Base-by-base conservation (phyloP, 2,329 filamentous ascomycete species). In the Penicillium sp. region DNA sequence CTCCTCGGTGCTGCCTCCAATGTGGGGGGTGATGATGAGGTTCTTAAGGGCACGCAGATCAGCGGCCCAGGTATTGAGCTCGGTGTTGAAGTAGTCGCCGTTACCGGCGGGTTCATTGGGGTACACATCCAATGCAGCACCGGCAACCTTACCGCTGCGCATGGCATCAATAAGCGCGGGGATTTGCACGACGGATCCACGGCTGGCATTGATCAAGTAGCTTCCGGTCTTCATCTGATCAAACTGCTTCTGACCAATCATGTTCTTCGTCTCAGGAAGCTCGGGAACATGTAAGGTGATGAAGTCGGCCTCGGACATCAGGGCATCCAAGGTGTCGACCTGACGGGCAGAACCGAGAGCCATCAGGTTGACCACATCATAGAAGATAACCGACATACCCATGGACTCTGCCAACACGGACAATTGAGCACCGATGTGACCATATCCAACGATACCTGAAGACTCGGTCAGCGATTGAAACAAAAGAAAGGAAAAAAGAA, bases 381-480 rank as follows among this genome's bases (percentile, higher is more conserved):
- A 97, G 77, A 96, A 98, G 61, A 97, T 90, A 62, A 98, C 93
- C 13, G 79, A 84, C 91, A 98, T 96, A 40, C 93, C 93, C 89
- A 98, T 95, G 20, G 91, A 84, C 71, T 98, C 93, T 23, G 93
- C 90, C 54, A 98, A 76, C 34, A 98, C 93, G 0, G 90, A 97
- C 54, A 98, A 75, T 71, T 98, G 93, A 42, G 89, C 90, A 52
- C 93, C 93, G 66, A 98, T 97, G 67, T 98, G 93, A 52, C 93
- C 93, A 65, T 98, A 98, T 24, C 93, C 93, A 56, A 98, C 83
- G 62, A 98, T 97, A 52, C 87, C 82, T 84, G 42, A n/a, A 7
- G 3, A 31, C 24, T 18, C 52, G 36, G 57, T 60, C 29, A 58
- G 51, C 44, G 16, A 32, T 20, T 20, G 44, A 26, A 50, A 26